phyloP scores from a whole-genome alignment of 352 stramenopile species.

The Phytophthora europaea region DNA sequence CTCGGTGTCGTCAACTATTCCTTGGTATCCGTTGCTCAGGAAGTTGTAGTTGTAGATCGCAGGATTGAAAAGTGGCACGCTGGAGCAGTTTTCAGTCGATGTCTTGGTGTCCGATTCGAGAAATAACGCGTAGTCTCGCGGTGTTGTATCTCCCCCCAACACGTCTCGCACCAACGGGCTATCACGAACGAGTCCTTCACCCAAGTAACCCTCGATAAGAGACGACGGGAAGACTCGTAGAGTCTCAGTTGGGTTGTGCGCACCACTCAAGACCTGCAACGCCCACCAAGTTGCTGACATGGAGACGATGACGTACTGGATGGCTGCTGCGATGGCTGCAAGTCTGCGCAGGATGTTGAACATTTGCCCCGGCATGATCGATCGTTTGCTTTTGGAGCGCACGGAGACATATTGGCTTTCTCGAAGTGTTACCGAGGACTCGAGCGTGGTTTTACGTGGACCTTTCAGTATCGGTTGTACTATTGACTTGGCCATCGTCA shows the following conservation, averaged over 20 bases:
- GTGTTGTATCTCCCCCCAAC: conserved; percentile 40
- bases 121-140: conserved; percentile 44
- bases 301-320: conserved; percentile 45
- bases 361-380: conserved; percentile 6
- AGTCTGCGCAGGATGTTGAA: conserved; percentile 39
- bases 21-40: conserved; percentile 36
- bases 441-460: conserved; percentile 3
- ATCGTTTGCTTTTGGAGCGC: conserved; percentile 9
- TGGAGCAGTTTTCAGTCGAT: conserved; percentile 35
- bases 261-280: conserved; percentile 28
- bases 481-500: neutral
- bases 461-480: neutral
- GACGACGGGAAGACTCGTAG: conserved; percentile 21
- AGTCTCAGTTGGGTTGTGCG: conserved; percentile 20
- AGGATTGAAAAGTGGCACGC: conserved; percentile 15
- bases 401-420: conserved; percentile 26
- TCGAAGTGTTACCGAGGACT: conserved; percentile 13
- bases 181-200: conserved; percentile 33
- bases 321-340: conserved; percentile 37
- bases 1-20: conserved; percentile 30
- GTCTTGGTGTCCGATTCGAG: conserved; percentile 38
- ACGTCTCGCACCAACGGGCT: conserved; percentile 41
- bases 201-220: conserved; percentile 44
- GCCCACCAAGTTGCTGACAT: conserved; percentile 36
- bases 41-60: conserved; percentile 51